Conservation (phyloP, 371 early-diverging fungal genomes). For the Mortierella sp. region DNA sequence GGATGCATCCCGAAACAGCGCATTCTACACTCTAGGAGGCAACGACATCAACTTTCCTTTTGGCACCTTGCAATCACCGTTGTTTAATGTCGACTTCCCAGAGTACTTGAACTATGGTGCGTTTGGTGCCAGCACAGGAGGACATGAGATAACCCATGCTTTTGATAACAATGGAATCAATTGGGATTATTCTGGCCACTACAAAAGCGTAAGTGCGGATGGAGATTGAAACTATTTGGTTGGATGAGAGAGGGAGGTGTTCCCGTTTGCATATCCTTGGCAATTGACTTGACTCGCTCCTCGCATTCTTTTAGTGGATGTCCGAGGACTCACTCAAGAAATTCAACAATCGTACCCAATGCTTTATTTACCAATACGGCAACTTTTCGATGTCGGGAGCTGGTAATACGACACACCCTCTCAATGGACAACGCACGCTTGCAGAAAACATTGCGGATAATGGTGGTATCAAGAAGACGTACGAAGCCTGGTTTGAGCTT, state of each 20-base stretch:
- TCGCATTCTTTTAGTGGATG: slow-evolving; percentile 67
- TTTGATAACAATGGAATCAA: neutral
- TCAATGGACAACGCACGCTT: slow-evolving; percentile 71
- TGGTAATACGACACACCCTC: slow-evolving; percentile 30
- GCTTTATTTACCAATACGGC: slow-evolving; percentile 73
- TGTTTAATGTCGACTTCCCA: neutral
- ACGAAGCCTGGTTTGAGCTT: slow-evolving; percentile 56
- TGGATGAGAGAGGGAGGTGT: too few relatives aligned
- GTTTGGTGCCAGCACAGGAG: slow-evolving; percentile 11
- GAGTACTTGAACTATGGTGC: neutral
- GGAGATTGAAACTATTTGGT: too few relatives aligned
- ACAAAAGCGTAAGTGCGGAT: too few relatives aligned
- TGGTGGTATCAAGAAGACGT: slow-evolving; percentile 70
- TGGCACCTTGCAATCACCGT: neutral
- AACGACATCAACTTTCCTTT: neutral
- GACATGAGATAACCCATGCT: neutral
- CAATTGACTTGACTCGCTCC: too few relatives aligned
- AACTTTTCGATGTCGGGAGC: slow-evolving; percentile 18
- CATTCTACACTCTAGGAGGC: too few relatives aligned
- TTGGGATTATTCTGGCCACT: neutral
- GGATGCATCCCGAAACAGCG: too few relatives aligned
- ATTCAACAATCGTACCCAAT: slow-evolving; percentile 62
- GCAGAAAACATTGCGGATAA: slow-evolving; percentile 83
- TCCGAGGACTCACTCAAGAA: slow-evolving; percentile 56
- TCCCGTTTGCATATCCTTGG: too few relatives aligned